Percentiles rank a stretch among this genome's conserved stretches.
These are phyloP conservation scores for Nannochloropsis oceanica DNA, from an alignment of 108 stramenopile genomes.

Conservation along the genomic window DNA sequence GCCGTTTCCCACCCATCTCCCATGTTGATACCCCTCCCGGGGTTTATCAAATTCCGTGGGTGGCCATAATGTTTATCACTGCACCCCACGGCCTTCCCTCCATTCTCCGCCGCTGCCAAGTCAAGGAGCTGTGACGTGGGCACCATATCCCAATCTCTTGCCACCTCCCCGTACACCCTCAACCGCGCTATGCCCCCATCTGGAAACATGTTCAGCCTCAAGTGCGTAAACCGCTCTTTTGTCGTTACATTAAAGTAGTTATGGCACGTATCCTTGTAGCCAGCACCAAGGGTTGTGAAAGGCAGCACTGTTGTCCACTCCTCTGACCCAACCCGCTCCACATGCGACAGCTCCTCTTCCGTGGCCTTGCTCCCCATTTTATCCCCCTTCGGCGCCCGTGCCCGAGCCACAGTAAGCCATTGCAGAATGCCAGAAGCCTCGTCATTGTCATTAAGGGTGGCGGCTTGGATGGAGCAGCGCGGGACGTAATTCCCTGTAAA, in stretches of 20 bases:
- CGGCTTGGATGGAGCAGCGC: conserved; percentile 49
- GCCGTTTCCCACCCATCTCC: conserved; percentile 89
- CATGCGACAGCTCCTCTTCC: conserved; percentile 39
- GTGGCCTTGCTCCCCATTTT: conserved; percentile 50
- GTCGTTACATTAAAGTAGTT: background rate
- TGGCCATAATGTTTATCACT: conserved; percentile 82
- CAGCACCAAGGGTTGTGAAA: conserved; percentile 17
- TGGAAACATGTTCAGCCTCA: conserved; percentile 66
- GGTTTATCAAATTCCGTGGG: conserved; percentile 59
- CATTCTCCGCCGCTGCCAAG: conserved; percentile 27
- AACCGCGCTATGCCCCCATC: conserved; percentile 83
- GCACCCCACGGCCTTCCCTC: conserved; percentile 17
- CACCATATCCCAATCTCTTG: conserved; percentile 17
- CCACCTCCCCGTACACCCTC: conserved; percentile 35
- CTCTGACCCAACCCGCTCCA: conserved; percentile 24
- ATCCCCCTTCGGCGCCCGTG: conserved; percentile 42
- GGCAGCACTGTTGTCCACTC: conserved; percentile 53
- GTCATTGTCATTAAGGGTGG: conserved; percentile 5
- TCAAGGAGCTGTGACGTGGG: conserved; percentile 28
- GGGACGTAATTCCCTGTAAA: conserved; percentile 85
- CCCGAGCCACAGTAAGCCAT: conserved; percentile 22
- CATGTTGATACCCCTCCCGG: conserved; percentile 56
- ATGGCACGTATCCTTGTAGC: background rate
- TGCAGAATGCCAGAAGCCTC: background rate
- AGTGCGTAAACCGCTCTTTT: conserved; percentile 27